Base-by-base conservation (phyloP, 2,329 filamentous ascomycete species). In the Aureobasidium namibiae region DNA sequence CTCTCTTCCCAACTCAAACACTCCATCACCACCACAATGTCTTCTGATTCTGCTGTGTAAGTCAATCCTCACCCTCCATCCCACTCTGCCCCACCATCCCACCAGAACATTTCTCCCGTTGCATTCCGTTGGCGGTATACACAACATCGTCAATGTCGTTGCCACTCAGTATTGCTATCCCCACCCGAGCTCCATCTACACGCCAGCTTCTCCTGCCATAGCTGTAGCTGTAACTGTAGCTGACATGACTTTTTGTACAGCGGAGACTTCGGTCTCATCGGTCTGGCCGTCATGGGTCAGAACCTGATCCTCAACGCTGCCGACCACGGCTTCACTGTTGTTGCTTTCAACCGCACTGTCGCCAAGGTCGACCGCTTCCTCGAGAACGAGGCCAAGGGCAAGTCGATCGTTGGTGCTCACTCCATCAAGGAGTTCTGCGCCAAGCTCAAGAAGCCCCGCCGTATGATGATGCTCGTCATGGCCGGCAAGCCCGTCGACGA, bases 401-500 rank as follows among this genome's bases (percentile, higher is more conserved):
- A 96, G 84, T 88, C 90, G 70, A 88, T 99, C 69, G 85, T 96
- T 66, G 94, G 94, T 75, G 92, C 94, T 70, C 87, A 96, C 80
- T 89, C 86, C 72, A 88, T 90, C 75, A 84, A 96, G 82, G 94
- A 99, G 78, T 96, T 99, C 75, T 85, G 92, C 73, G 79, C 84
- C 78, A 96, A 96, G 85, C 89, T 99, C 75, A 97, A 97, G 90
- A 90, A 84, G 72, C 94, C 94, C 72, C 90, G 94, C 71, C 89
- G 92, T 71, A 85, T 99, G 78, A 99, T 99, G 94, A 85, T 99
- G 72, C 88, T 99, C 68, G 94, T 99, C 79, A 95, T 96, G 88
- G 94, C 94, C 70, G 94, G 94, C 73, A 89, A 94, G 82, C 88
- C 94, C 65, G 94, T 99, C 68, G 94, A 99, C 76, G 90, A 96